These are phyloP conservation scores for Phytophthora niederhauseri DNA, from an alignment of 352 stramenopile species.

Conservation along the genomic window DNA sequence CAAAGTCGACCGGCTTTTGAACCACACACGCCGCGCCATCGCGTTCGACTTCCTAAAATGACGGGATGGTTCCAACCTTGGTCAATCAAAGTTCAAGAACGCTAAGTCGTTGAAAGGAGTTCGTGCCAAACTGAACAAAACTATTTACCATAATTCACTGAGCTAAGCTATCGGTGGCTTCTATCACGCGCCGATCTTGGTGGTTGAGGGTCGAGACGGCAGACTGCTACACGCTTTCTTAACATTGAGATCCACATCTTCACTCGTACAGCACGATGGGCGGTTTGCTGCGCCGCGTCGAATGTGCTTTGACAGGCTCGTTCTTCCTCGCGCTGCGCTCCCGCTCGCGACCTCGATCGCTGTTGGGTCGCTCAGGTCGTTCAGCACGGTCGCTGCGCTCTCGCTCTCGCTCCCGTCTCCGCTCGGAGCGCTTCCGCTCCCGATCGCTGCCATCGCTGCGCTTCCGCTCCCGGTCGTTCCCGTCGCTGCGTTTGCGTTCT, in stretches of 20 bases:
- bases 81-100: too few species aligned
- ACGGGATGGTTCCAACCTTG: too few species aligned
- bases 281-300: constrained; percentile 23
- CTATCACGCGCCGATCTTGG: constrained; percentile 32
- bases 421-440: not conserved
- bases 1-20: too few species aligned
- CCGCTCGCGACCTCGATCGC: constrained; percentile 21
- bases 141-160: constrained; percentile 36
- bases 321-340: constrained; percentile 24
- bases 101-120: too few species aligned
- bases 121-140: constrained; percentile 16
- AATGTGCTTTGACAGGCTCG: constrained; percentile 22
- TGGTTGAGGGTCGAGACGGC: constrained; percentile 16
- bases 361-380: not conserved
- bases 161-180: constrained; percentile 19
- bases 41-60: too few species aligned
- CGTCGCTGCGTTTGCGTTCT: constrained; percentile 14
- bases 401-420: not conserved
- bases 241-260: constrained; percentile 17
- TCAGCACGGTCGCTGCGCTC: constrained; percentile 5
- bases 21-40: too few species aligned
- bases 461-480: constrained; percentile 14
- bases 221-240: constrained; percentile 21
- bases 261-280: constrained; percentile 34
- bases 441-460: constrained; percentile 11